Evolutionary conservation across 2,329 filamentous ascomycete genomes (phyloP).

Genomic region (Alternaria triticimaculans): DNA sequence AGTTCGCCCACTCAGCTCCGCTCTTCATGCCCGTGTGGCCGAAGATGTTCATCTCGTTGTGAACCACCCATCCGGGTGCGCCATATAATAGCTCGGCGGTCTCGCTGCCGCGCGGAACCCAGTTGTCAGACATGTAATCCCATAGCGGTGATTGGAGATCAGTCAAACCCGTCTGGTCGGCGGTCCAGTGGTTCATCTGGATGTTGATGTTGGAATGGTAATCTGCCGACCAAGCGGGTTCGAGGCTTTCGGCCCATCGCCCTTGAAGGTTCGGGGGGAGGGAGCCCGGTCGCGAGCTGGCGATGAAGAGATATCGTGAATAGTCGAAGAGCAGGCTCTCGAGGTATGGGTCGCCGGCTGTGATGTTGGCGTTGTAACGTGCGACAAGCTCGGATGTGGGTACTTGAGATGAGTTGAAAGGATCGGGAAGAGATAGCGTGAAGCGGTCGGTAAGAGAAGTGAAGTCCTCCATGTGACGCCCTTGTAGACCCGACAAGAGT

Average conservation of each 20-base stretch:
- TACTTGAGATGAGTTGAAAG: slow-evolving; percentile 47
- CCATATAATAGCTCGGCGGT: slow-evolving; percentile 63
- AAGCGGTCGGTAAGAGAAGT: slow-evolving; percentile 50
- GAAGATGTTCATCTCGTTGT: slow-evolving; percentile 66
- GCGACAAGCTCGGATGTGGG: slow-evolving; percentile 49
- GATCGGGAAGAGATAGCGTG: slow-evolving; percentile 55
- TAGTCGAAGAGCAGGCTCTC: slow-evolving; percentile 63
- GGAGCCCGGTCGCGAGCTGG: slow-evolving; percentile 57
- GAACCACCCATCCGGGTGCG: slow-evolving; percentile 62
- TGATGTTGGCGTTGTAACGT: slow-evolving; percentile 33
- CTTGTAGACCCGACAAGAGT: slow-evolving; percentile 39
- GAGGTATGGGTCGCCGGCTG: slow-evolving; percentile 58
- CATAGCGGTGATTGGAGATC: slow-evolving; percentile 57
- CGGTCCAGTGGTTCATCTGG: slow-evolving; percentile 67
- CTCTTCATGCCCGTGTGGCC: slow-evolving; percentile 62
- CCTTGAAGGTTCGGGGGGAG: slow-evolving; percentile 66
- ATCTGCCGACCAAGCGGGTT: slow-evolving; percentile 60
- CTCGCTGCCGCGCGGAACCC: slow-evolving; percentile 60
- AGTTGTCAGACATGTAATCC: slow-evolving; percentile 61
- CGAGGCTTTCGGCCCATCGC: slow-evolving; percentile 58
- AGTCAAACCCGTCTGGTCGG: slow-evolving; percentile 60
- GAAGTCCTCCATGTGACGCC: slow-evolving; percentile 54
- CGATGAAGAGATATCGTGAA: slow-evolving; percentile 62
- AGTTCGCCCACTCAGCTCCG: slow-evolving; percentile 52
- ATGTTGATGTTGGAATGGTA: slow-evolving; percentile 67